Evolutionary conservation across 805 yeast genomes (phyloP).

Genomic region (Zygosaccharomyces lentus): DNA sequence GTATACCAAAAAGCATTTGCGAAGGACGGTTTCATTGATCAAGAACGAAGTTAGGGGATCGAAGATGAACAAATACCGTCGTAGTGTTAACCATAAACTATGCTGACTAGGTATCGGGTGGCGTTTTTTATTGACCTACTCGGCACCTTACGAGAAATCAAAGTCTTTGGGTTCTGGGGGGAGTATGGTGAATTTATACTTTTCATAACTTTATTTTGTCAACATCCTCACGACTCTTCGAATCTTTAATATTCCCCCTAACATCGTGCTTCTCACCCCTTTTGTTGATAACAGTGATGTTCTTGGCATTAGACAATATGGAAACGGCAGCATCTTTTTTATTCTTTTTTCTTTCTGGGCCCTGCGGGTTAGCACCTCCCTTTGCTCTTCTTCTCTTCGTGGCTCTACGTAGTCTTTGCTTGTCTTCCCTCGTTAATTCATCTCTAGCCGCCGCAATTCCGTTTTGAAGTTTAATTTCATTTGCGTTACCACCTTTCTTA

Average conservation of each 20-base stretch:
- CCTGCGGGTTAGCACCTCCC: conserved; percentile 35
- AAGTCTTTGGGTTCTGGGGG: conserved; percentile 45
- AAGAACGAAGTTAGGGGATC: conserved; percentile 47
- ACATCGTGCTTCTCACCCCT: conserved; percentile 73
- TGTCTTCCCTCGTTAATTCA: conserved; percentile 80
- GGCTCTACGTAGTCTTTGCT: conserved; percentile 81
- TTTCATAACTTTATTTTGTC: conserved; percentile 6
- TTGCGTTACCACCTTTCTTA: conserved; percentile 42
- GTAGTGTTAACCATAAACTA: conserved; percentile 38
- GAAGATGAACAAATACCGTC: conserved; percentile 47
- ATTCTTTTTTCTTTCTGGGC: conserved; percentile 41
- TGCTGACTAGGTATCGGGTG: conserved; percentile 46
- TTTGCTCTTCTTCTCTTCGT: conserved; percentile 75
- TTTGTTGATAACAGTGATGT: conserved; percentile 71
- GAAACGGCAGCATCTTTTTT: conserved; percentile 62
- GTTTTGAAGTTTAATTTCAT: conserved; percentile 66
- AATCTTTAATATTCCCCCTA: conserved; percentile 58
- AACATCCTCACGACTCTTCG: conserved; percentile 6
- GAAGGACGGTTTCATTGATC: conserved; percentile 47
- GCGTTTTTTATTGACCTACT: conserved; percentile 39
- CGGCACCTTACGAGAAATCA: conserved; percentile 44
- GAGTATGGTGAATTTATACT: conserved; percentile 38
- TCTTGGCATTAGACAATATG: conserved; percentile 66
- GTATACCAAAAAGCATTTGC: conserved; percentile 41
- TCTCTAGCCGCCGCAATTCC: conserved; percentile 78